These are phyloP conservation scores for Barnettozyma hawaiiensis DNA, from an alignment of 1,139 yeast genomes.

Conservation along the genomic window DNA sequence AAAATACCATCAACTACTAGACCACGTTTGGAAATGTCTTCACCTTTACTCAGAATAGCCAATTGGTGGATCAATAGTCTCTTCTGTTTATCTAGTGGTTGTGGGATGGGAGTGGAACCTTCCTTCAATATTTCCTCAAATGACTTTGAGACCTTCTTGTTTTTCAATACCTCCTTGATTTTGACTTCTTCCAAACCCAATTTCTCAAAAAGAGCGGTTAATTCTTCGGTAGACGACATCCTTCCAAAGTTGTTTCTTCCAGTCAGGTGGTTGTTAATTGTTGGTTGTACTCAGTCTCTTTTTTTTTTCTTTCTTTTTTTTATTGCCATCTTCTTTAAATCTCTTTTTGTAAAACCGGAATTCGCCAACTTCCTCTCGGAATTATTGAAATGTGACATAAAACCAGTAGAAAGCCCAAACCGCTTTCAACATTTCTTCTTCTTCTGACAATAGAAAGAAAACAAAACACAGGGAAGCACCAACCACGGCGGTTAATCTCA, in stretches of 20 bases:
- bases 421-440: neutral
- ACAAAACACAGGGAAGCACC: neutral
- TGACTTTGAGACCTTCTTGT: conserved; percentile 74
- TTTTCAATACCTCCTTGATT: conserved; percentile 70
- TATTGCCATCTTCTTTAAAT: too few relatives aligned
- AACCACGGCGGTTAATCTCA: neutral
- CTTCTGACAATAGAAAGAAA: too few relatives aligned
- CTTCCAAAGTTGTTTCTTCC: too few relatives aligned
- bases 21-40: conserved; percentile 36
- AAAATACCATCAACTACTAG: conserved; percentile 55
- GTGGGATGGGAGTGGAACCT: conserved; percentile 28
- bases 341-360: too few relatives aligned
- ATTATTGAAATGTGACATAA: neutral
- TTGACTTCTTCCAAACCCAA: conserved; percentile 72
- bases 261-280: too few relatives aligned
- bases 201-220: conserved; percentile 43
- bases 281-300: too few relatives aligned
- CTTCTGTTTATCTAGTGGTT: conserved; percentile 42
- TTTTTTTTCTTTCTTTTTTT: neutral
- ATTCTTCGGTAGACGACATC: conserved; percentile 35
- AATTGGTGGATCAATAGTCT: conserved; percentile 67
- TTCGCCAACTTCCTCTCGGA: neutral
- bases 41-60: conserved; percentile 58
- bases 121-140: conserved; percentile 53
- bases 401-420: neutral